Base-by-base conservation (phyloP, 305 asterid genomes). In the Withania somnifera region DNA sequence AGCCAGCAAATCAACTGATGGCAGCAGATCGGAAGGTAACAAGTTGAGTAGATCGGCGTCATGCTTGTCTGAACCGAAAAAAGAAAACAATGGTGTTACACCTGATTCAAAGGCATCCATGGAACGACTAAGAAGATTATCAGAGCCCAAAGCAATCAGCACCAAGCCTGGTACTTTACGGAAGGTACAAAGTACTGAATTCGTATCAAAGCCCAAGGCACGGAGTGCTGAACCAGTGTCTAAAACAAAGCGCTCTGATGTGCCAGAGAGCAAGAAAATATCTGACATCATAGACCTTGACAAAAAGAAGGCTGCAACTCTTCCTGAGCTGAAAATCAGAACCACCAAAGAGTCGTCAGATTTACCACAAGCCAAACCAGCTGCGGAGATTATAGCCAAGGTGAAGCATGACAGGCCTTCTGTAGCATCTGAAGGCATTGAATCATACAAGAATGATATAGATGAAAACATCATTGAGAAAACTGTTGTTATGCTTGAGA, bases 381-480 rank as follows among this genome's bases (percentile, higher is more conserved):
- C 82, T 17, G 85, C 63, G 28, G 86, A 89, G 85, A 87, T 83
- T 14, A 68, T 8, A 14, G 82, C 77, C 36, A 90, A 82, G 63
- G 75, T 82, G 83, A 88, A 87, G 51, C 90, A 86, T 82, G 82
- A 42, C 67, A 90, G 84, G 78, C 85, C 93, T 81, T 83, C 92
- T 24, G 57, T 82, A 47, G 78, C 84, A 61, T 71, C 86, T 11
- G 83, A 78, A 84, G 69, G 54, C 89, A 87, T 84, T 82, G 92
- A 90, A 68, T 56, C 79, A 40, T 83, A 81, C 84, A 84, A 82
- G 85, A 86, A 79, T 76, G 81, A 83, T 83, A 89, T 85, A n/a
- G 95, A 94, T 84, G 98, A 93, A 83, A 92, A 84, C 84, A 89
- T 96, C 54, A 85, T 96, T 81, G 99, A 96, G 89, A 96, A 94